Base-by-base conservation (phyloP, 2,329 filamentous ascomycete species). In the Colletotrichum musicola region DNA sequence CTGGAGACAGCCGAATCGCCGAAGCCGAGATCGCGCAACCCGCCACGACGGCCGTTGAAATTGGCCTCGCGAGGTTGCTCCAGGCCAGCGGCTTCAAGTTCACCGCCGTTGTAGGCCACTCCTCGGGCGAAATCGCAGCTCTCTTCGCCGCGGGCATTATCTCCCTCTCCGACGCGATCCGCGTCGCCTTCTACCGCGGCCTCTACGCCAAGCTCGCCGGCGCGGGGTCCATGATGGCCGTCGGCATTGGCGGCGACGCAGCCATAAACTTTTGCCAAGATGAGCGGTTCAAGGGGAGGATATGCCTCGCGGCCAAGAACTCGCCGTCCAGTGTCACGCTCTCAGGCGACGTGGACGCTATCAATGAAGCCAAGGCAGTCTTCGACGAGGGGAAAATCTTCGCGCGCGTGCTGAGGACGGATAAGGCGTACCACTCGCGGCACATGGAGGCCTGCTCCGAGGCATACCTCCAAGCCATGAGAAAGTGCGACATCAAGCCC, bases 161-260 rank as follows among this genome's bases (percentile, higher is more conserved):
- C 3, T 75, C 78, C 0, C 64, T 74, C 0, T 62, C 74, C 7
- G 76, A 79, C 4, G 82, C 82, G 6, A 79, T 83, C 59, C 73
- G 73, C 2, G 71, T 77, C 0, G 80, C 81, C 0, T 84, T 79
- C 62, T 79, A 80, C 51, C 77, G 83, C 5, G 83, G 82, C 1
- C 35, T 72, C 1, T 47, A 40, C 2, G 55, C 68, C 69, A 73
- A 42, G 63, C 68, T 30, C 6, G 73, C 73, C 5, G 66, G 78
- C 27, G 77, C 6, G 3, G 86, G 87, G 0, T 77, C 81, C 13
- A 89, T 89, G 88, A 80, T 88, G 75, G 87, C 87, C 1, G 85
- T 88, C 2, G 87, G 84, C 2, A 79, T 80, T 1, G 80, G 77
- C 30, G 78, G 81, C 20, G 78, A 80, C 63, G 81, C 82, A 44